These are phyloP conservation scores for Geosmithia putterillii DNA, from an alignment of 2,329 filamentous ascomycete genomes.

Conservation along the genomic window DNA sequence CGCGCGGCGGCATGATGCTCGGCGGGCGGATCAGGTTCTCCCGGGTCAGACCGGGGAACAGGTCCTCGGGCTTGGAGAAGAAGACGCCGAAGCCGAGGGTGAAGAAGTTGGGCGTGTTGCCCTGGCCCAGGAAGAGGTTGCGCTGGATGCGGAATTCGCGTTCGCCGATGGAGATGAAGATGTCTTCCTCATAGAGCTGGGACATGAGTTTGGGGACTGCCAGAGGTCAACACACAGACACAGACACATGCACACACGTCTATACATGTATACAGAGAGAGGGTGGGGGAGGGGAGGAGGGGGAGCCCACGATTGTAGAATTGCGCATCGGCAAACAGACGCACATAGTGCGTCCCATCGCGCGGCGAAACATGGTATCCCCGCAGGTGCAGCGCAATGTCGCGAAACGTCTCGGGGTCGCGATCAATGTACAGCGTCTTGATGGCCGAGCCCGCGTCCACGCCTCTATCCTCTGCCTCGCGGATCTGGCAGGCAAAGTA, in stretches of 20 bases:
- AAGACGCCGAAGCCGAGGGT: conserved; percentile 80
- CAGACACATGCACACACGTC: not conserved
- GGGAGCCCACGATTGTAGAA: conserved; percentile 82
- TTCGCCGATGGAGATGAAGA: conserved; percentile 84
- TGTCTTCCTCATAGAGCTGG: conserved; percentile 81
- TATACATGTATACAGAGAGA: too few species aligned
- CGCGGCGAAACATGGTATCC: conserved; percentile 78
- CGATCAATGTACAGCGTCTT: conserved; percentile 91
- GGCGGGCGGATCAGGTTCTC: conserved; percentile 73
- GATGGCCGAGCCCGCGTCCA: conserved; percentile 36
- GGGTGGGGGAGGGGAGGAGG: too few species aligned
- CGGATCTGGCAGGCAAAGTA: conserved; percentile 81
- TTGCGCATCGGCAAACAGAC: conserved; percentile 85
- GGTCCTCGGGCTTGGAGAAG: conserved; percentile 66
- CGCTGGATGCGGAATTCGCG: conserved; percentile 82
- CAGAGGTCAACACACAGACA: not conserved
- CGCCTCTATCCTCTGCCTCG: conserved; percentile 45
- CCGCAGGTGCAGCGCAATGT: conserved; percentile 84
- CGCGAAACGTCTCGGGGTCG: conserved; percentile 76
- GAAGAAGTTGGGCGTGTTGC: conserved; percentile 94
- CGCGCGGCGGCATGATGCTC: conserved; percentile 68
- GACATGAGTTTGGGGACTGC: conserved; percentile 78
- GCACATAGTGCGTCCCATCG: conserved; percentile 80
- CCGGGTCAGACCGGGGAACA: conserved; percentile 77
- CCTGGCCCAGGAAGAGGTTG: conserved; percentile 72